Evolutionary conservation across 108 stramenopile genomes (phyloP), one percentile per base, ranked within the genome.

Genomic region (Skeletonema marinoi): DNA sequence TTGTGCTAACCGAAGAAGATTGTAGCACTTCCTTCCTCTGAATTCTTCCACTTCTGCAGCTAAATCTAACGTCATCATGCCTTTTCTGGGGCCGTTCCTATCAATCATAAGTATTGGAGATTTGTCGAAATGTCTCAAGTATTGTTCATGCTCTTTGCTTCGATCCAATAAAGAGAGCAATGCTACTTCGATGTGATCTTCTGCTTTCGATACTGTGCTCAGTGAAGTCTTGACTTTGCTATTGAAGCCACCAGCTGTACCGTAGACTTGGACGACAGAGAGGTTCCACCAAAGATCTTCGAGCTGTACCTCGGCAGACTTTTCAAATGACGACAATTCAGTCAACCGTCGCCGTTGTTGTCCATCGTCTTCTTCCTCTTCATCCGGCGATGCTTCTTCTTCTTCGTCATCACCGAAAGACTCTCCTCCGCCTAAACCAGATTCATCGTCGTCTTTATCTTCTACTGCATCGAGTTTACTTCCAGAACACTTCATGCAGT

Each of bases 71-170:
- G 90, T 88, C 56, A 74, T 70, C 78, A 91, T 89, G 38, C 85
- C 88, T 32, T 70, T 61, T 5, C 42, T 59, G 10, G 90, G 88
- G 29, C 92, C 90, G 36, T 88, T 42, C 60, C 88, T 83, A 78
- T 95, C 92, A n/a, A 84, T 78, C 79, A 95, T 66, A 4, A 95
- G 76, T 66, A 95, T 84, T 4, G 89, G 88, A 21, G 91, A 90
- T 32, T 86, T 73, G 68, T 90, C 88, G 64, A 86, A 81, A 31
- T 65, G 39, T 31, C 74, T 73, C 31, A 83, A 66, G 44, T 76
- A 82, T 59, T 72, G 71, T 16, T 72, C 64, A 58, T 76, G 81
- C 1, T 71, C 59, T n/a, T 66, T 61, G 42, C 66, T 82, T 65
- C 60, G 65, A 39, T 82, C 81, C 44, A 82, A 56, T 58, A 82